phyloP scores from a whole-genome alignment of 2,329 filamentous ascomycete species.

The Aspergillus ochraceoroseus region DNA sequence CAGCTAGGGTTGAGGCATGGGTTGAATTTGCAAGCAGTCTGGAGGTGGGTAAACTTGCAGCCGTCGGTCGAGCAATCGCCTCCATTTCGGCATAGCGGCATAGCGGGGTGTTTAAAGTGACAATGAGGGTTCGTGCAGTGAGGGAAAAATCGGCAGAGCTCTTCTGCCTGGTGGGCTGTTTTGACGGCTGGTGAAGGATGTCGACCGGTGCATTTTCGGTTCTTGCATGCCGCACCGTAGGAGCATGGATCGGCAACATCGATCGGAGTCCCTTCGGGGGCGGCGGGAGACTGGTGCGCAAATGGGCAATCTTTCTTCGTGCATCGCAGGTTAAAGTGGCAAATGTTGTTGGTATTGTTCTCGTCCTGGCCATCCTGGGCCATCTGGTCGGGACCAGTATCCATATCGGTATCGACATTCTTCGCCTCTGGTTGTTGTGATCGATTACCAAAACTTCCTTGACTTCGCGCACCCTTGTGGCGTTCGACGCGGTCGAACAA shows the following conservation, averaged over 20 bases:
- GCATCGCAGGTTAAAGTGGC: constrained; percentile 85
- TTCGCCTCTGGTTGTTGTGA: constrained; percentile 23
- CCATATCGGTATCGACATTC: constrained; percentile 34
- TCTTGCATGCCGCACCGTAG: constrained; percentile 90
- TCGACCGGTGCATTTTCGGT: constrained; percentile 83
- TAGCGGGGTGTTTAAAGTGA: constrained; percentile 80
- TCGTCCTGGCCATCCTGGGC: constrained; percentile 46
- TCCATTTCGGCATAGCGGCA: constrained; percentile 86
- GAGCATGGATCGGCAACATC: constrained; percentile 76
- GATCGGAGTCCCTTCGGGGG: constrained; percentile 68
- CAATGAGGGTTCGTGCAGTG: constrained; percentile 86
- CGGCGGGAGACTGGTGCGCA: constrained; percentile 89
- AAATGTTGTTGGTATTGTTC: constrained; percentile 61
- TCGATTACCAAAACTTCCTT: constrained; percentile 52
- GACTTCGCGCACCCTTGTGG: constrained; percentile 48
- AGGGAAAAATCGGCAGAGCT: constrained; percentile 86
- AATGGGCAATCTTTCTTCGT: constrained; percentile 86
- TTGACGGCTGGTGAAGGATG: constrained; percentile 88
- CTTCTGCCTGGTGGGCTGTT: constrained; percentile 70
- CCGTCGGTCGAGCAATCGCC: constrained; percentile 73
- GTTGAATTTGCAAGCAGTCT: constrained; percentile 80
- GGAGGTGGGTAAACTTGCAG: constrained; percentile 87
- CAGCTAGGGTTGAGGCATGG: constrained; percentile 88
- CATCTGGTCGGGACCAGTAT: constrained; percentile 36
- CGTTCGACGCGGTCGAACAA: constrained; percentile 66